Evolutionary conservation across 345 rosid species (phyloP).

Genomic region (Lumnitzera littorea): DNA sequence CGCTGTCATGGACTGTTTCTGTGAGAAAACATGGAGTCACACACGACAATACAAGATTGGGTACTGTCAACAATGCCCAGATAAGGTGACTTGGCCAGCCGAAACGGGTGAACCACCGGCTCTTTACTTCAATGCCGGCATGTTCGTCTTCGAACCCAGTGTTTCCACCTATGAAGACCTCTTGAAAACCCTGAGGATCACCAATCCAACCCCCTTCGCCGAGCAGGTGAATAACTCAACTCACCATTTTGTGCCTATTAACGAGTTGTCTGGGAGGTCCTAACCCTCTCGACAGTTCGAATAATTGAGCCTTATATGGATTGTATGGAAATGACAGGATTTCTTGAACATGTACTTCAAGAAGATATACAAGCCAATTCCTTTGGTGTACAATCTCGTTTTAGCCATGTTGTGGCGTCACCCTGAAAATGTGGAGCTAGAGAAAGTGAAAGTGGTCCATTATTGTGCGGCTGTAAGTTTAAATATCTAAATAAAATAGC

Average conservation of each 20-base stretch:
- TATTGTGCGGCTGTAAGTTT: constrained; percentile 74
- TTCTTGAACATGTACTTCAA: constrained; percentile 73
- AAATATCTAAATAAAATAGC: too few species aligned
- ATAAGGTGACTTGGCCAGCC: constrained; percentile 51
- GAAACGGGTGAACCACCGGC: constrained; percentile 56
- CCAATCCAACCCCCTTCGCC: constrained; percentile 65
- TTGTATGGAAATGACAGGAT: constrained; percentile 27
- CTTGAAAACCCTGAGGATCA: constrained; percentile 32
- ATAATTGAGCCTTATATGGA: too few species aligned
- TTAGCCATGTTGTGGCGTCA: constrained; percentile 95
- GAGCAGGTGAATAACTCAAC: constrained; percentile 28
- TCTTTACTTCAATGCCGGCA: constrained; percentile 91
- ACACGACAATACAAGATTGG: constrained; percentile 71
- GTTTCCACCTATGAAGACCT: constrained; percentile 40
- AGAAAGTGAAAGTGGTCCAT: constrained; percentile 69
- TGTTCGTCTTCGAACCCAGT: constrained; percentile 71
- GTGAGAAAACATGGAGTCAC: constrained; percentile 80
- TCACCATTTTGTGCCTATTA: too few species aligned
- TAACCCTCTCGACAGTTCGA: too few species aligned
- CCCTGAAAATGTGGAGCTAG: constrained; percentile 76
- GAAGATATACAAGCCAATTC: constrained; percentile 64
- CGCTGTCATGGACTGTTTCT: constrained; percentile 89
- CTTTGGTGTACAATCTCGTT: constrained; percentile 57
- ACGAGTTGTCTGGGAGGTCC: too few species aligned
- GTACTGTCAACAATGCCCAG: constrained; percentile 88